Base-by-base conservation (phyloP, 768 basidiomycete genomes). In the Naematelia aurantialba region DNA sequence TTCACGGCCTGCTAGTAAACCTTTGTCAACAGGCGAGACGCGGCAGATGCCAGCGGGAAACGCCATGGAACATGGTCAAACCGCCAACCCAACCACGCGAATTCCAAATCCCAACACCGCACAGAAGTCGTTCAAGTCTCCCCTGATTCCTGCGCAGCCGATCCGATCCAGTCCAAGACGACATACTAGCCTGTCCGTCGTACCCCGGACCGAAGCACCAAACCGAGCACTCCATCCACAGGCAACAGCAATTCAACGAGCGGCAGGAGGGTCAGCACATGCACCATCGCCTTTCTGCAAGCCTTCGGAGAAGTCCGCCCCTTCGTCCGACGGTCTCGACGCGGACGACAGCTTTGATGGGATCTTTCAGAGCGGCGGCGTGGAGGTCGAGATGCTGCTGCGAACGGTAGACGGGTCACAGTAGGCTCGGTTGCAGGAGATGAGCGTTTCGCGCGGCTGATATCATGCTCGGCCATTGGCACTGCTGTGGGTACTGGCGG, bases 311-410 rank as follows among this genome's bases (percentile, higher is more conserved):
- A 60, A 21, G 45, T 31, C 34, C 17, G 34, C 34, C 8, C 34
- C 34, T 17, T 39, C 34, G 17, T 39, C 34, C 8, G 34, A 39
- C 34, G 34, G 34, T 39, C 34, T 39, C 17, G 34, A 39, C 17
- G 34, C 34, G 8, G 34, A 39, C 17, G 34, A 39, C 34, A 56
- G 52, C 17, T 58, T 67, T 26, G 66, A 67, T 54, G 66, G 66
- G 19, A 60, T 67, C n/a, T 63, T 67, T 34, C 25, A 53, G 22
- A 59, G 56, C 5, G 66, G 66, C 17, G 66, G 66, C 4, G 47
- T 52, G 22, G 66, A 67, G 21, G 45, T 67, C 26, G 66, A 67
- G 48, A 59, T 48, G 25, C 34, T 67, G 14, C 53, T 63, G 30
- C 58, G 39, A 27, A 47, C 44, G 13, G 52, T 63, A 2, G 66